Percentiles rank a stretch among this genome's conserved stretches.
Conservation (phyloP, 768 basidiomycete genomes). For the Leccinum fibrillosum region DNA sequence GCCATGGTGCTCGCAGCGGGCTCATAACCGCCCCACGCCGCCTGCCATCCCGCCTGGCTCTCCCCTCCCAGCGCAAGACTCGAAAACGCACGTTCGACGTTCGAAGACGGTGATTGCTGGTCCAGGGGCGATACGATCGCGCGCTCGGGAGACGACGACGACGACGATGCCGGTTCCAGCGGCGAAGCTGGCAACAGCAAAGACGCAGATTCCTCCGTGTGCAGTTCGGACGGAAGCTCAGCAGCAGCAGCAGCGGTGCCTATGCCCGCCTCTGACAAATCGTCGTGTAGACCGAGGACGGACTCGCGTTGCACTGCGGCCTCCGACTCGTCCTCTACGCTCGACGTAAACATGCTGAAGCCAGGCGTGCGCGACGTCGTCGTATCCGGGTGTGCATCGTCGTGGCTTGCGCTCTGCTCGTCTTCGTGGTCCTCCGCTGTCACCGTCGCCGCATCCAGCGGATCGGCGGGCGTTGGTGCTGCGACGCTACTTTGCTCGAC, state of each 20-base stretch:
- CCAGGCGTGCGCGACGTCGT: slow-evolving; percentile 39
- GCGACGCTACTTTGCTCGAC: slow-evolving; percentile 18
- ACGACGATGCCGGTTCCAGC: slow-evolving; percentile 8
- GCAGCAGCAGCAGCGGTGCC: background rate
- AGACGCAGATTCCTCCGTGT: slow-evolving; percentile 9
- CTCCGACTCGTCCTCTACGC: slow-evolving; percentile 23
- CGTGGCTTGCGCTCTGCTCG: slow-evolving; percentile 16
- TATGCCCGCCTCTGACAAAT: background rate
- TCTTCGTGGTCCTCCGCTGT: slow-evolving; percentile 33
- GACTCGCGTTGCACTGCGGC: slow-evolving; percentile 7
- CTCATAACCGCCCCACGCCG: slow-evolving; percentile 40
- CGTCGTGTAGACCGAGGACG: slow-evolving; percentile 10
- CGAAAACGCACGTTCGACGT: slow-evolving; percentile 34
- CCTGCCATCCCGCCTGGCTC: slow-evolving; percentile 50
- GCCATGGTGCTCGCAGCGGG: slow-evolving; percentile 11
- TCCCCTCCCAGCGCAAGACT: slow-evolving; percentile 50
- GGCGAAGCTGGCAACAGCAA: slow-evolving; percentile 8
- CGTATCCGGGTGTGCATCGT: slow-evolving; percentile 8
- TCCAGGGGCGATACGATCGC: slow-evolving; percentile 30
- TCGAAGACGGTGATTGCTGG: slow-evolving; percentile 16
- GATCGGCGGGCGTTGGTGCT: slow-evolving; percentile 32
- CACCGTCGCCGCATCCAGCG: slow-evolving; percentile 38
- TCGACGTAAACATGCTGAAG: slow-evolving; percentile 40
- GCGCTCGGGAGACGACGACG: slow-evolving; percentile 24
- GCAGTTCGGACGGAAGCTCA: slow-evolving; percentile 12